Percentiles rank a stretch among this genome's conserved stretches.
Conservation (phyloP, 805 yeast species). For the Metschnikowia baotianmanensis region DNA sequence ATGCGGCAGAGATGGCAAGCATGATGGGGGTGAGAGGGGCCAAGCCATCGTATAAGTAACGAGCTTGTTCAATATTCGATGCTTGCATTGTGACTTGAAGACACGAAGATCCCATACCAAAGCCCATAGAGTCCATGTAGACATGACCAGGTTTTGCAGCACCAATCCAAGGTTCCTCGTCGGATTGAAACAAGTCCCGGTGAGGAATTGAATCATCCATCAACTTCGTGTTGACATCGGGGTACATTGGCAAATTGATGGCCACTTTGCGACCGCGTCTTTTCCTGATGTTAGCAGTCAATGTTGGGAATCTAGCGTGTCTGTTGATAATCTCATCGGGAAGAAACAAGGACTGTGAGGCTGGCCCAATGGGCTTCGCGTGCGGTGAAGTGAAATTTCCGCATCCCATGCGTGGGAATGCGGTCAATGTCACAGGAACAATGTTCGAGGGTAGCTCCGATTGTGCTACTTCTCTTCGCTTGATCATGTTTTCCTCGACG, state of each 20-base stretch:
- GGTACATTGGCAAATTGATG: conserved; percentile 82
- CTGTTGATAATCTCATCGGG: conserved; percentile 95
- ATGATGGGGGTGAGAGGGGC: conserved; percentile 85
- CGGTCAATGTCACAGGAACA: conserved; percentile 72
- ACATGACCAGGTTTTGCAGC: conserved; percentile 82
- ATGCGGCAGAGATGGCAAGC: conserved; percentile 81
- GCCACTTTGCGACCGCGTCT: conserved; percentile 91
- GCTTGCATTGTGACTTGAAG: conserved; percentile 95
- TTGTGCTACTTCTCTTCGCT: conserved; percentile 65
- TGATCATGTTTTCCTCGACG: conserved; percentile 80
- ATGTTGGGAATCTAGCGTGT: conserved; percentile 95
- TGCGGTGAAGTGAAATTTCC: conserved; percentile 61
- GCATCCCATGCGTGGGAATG: conserved; percentile 87
- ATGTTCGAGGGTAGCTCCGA: conserved; percentile 44
- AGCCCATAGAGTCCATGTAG: conserved; percentile 98
- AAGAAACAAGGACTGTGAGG: conserved; percentile 81
- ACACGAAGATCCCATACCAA: conserved; percentile 98
- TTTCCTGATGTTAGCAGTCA: conserved; percentile 88
- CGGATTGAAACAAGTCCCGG: conserved; percentile 57
- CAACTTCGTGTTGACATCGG: conserved; percentile 70
- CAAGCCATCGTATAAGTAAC: conserved; percentile 82
- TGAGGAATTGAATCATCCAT: conserved; percentile 71
- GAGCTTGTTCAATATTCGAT: conserved; percentile 64
- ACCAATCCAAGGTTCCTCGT: conserved; percentile 63
- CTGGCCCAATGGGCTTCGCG: conserved; percentile 60